Conservation (phyloP, 2,329 filamentous ascomycete species). For the Ophiostoma ips region DNA sequence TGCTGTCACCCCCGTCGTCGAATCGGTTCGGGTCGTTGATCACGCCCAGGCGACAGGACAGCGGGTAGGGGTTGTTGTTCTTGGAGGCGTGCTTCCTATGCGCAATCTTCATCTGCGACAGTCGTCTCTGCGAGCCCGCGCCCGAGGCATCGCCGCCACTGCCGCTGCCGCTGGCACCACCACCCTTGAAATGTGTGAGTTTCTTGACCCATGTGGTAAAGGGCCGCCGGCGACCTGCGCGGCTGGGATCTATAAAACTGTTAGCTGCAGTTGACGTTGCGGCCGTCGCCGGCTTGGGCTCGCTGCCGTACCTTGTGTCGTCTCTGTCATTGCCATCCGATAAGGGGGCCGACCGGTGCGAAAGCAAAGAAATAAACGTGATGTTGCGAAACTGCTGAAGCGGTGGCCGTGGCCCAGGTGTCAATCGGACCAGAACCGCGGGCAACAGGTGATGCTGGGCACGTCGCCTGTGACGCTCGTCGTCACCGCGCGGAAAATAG, state of each 20-base stretch:
- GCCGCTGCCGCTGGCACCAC: too few relatives aligned
- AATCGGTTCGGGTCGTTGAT: conserved; percentile 7
- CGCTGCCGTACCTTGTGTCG: conserved; percentile 16
- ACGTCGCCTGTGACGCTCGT: not conserved
- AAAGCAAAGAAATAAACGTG: too few relatives aligned
- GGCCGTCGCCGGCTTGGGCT: not conserved
- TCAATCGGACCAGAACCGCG: too few relatives aligned
- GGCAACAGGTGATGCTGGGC: not conserved
- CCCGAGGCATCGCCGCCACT: conserved; percentile 52
- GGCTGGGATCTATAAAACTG: conserved; percentile 40
- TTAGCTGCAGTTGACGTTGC: not conserved
- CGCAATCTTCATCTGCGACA: conserved; percentile 25
- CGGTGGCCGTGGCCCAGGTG: too few relatives aligned
- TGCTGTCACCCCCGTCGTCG: not conserved
- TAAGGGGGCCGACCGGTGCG: too few relatives aligned
- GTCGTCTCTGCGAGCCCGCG: conserved; percentile 34
- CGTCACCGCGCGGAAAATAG: not conserved
- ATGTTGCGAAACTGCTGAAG: too few relatives aligned
- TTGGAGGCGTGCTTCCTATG: conserved; percentile 47
- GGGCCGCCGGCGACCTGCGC: conserved; percentile 58
- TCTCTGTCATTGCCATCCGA: conserved; percentile 19
- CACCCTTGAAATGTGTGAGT: conserved; percentile 66
- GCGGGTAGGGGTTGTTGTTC: conserved; percentile 84
- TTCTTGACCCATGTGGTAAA: conserved; percentile 94
- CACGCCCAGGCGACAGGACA: conserved; percentile 48